These are phyloP conservation scores for Ilyonectria mors-panacis DNA, from an alignment of 2,329 filamentous ascomycete genomes.

Conservation along the genomic window DNA sequence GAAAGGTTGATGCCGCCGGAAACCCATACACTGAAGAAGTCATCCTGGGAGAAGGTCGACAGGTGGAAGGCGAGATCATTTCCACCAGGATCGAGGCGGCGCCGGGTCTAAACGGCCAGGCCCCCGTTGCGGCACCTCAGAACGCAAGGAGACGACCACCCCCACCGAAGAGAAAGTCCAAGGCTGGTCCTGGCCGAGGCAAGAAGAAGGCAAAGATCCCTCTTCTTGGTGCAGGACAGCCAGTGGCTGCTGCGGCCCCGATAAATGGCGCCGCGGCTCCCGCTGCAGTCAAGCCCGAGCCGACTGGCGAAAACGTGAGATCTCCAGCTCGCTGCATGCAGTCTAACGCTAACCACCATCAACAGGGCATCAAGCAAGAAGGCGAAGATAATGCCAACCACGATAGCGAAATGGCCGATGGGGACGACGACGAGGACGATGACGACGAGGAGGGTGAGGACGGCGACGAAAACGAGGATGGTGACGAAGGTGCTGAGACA, in stretches of 20 bases:
- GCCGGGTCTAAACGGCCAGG: conserved; percentile 63
- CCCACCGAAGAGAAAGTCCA: conserved; percentile 85
- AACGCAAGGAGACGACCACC: conserved; percentile 75
- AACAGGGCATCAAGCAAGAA: conserved; percentile 60
- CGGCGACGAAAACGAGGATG: conserved; percentile 64
- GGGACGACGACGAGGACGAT: conserved; percentile 62
- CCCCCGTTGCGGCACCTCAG: conserved; percentile 59
- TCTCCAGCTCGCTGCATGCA: background rate
- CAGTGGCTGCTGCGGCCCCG: conserved; percentile 48
- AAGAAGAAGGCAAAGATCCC: conserved; percentile 81
- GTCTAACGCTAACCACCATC: conserved; percentile 42
- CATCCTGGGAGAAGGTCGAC: conserved; percentile 83
- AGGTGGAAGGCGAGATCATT: conserved; percentile 86
- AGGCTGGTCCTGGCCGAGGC: conserved; percentile 81
- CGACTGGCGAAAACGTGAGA: conserved; percentile 53
- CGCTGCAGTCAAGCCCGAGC: conserved; percentile 57
- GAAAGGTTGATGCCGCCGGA: conserved; percentile 82
- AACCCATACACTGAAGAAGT: conserved; percentile 89
- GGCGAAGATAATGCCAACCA: conserved; percentile 60
- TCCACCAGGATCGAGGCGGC: conserved; percentile 70
- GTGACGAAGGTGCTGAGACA: conserved; percentile 62
- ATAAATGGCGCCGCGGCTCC: conserved; percentile 55
- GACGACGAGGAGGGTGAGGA: conserved; percentile 65
- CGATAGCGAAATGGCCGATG: conserved; percentile 70
- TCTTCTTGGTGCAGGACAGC: conserved; percentile 54